A percentile compares a stretch with the other conserved stretches of the same genome.
phyloP scores from a whole-genome alignment of 129 eudicot genomes.

The Oenanthe sinensis region DNA sequence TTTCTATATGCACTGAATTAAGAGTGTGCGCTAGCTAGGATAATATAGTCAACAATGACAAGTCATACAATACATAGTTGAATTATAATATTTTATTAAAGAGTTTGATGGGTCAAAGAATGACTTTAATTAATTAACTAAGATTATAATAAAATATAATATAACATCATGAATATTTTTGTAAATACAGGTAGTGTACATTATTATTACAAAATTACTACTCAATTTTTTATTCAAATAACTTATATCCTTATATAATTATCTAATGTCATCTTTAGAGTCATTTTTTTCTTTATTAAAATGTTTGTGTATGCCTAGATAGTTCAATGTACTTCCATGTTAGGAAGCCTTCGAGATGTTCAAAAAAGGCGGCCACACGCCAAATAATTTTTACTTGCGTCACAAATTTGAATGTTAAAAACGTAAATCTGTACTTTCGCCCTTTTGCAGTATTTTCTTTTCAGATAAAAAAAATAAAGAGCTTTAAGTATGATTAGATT shows the following conservation, averaged over 20 bases:
- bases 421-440: background rate
- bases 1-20: background rate
- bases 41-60: background rate
- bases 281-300: too few relatives aligned
- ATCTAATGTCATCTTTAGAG: too few relatives aligned
- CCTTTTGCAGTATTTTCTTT: background rate
- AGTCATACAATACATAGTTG: background rate
- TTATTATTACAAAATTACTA: too few relatives aligned
- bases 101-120: too few relatives aligned
- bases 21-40: background rate
- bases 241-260: too few relatives aligned
- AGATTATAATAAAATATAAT: too few relatives aligned
- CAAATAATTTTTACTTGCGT: background rate
- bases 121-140: too few relatives aligned
- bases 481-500: background rate
- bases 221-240: too few relatives aligned
- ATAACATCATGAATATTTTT: too few relatives aligned
- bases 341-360: background rate
- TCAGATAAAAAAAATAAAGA: background rate
- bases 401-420: background rate
- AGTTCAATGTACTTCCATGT: background rate
- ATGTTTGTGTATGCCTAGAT: background rate
- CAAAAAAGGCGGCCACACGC: background rate
- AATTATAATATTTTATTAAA: background rate
- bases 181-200: too few relatives aligned